Evolutionary conservation across 2,329 filamentous ascomycete species (phyloP).

Genomic region (Aureobasidium pullulans): DNA sequence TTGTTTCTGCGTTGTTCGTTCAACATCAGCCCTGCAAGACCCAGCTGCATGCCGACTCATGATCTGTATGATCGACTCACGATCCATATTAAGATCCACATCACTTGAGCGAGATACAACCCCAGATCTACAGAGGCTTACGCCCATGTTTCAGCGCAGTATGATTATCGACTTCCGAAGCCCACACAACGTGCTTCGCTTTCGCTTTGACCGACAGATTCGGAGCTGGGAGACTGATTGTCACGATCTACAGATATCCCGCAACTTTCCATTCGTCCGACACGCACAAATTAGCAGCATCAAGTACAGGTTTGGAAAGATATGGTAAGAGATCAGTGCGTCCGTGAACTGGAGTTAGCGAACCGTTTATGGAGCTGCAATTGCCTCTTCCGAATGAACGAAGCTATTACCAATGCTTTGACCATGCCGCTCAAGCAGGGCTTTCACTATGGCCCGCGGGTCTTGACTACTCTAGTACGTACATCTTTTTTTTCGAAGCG

Average conservation of each 20-base stretch:
- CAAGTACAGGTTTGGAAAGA: background rate
- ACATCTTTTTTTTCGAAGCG: background rate
- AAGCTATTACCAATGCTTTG: background rate
- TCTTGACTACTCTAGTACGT: background rate
- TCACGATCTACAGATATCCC: too few relatives aligned
- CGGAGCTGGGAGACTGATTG: too few relatives aligned
- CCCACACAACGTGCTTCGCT: too few relatives aligned
- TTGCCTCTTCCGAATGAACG: background rate
- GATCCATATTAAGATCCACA: background rate
- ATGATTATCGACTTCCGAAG: too few relatives aligned
- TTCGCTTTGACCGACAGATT: too few relatives aligned
- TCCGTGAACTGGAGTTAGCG: background rate
- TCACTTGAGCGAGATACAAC: background rate
- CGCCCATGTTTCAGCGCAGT: background rate
- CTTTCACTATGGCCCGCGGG: background rate
- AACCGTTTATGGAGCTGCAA: background rate
- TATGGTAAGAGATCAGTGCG: background rate
- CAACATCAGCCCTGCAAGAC: background rate
- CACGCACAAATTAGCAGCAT: too few relatives aligned
- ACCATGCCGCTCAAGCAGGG: background rate
- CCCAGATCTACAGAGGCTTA: constrained; percentile 2
- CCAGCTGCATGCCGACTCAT: background rate
- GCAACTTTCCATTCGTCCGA: too few relatives aligned
- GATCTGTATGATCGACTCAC: background rate
- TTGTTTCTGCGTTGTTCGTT: too few relatives aligned